A percentile compares a stretch with the other conserved stretches of the same genome.
Conservation (phyloP, 768 basidiomycete species). For the Fibroporia radiculosa region DNA sequence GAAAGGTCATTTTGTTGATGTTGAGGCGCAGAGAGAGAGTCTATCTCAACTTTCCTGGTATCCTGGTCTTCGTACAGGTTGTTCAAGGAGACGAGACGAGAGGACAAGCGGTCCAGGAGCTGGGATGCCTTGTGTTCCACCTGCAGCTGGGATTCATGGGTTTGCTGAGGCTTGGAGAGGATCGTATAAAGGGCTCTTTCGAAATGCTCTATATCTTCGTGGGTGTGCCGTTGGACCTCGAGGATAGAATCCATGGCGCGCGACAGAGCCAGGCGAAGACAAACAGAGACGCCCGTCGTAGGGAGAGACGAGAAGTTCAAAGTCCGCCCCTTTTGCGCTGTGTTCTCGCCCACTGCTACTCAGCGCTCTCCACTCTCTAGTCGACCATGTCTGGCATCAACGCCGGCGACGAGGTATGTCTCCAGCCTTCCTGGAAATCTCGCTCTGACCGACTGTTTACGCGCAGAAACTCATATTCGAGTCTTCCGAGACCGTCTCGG, state of each 20-base stretch:
- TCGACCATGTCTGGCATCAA: constrained; percentile 75
- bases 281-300: constrained; percentile 3
- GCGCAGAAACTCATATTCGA: constrained; percentile 86
- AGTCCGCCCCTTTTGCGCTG: constrained; percentile 38
- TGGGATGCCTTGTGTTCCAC: constrained; percentile 88
- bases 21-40: constrained; percentile 48
- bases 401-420: constrained; percentile 72
- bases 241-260: constrained; percentile 80
- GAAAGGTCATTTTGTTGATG: constrained; percentile 64
- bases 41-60: constrained; percentile 58
- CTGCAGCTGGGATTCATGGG: constrained; percentile 59
- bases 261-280: background rate
- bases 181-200: constrained; percentile 82
- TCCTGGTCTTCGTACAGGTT: constrained; percentile 74
- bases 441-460: background rate
- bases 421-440: constrained; percentile 2
- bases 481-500: constrained; percentile 87
- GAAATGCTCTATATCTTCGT: constrained; percentile 92
- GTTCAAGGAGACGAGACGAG: constrained; percentile 57
- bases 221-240: constrained; percentile 90
- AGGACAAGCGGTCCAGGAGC: constrained; percentile 76
- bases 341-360: constrained; percentile 7
- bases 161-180: constrained; percentile 56
- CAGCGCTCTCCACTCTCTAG: constrained; percentile 31
- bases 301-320: constrained; percentile 30